Base-by-base conservation (phyloP, 2,329 filamentous ascomycete genomes). In the Ophiocordyceps australis region DNA sequence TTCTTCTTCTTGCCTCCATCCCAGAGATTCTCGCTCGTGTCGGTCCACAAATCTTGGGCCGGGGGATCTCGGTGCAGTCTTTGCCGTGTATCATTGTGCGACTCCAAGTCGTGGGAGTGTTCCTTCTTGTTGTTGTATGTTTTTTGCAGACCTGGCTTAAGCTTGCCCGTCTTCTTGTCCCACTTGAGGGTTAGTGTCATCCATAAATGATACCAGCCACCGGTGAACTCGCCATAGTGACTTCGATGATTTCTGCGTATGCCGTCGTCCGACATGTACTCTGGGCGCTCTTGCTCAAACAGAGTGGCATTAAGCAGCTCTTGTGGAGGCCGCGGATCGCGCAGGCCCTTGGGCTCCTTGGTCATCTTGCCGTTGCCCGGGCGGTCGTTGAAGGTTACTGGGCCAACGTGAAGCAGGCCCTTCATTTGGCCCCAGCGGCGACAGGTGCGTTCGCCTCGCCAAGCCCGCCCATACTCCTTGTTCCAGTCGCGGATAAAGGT, bases 381-480 rank as follows among this genome's bases (percentile, higher is more conserved):
- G 21, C 5, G 13, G 11, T 23, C 11, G 13, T 23, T 5, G 14
- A 23, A 23, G n/a, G n/a, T n/a, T 8, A 9, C 4, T 4, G 6
- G 9, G 12, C 9, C 12, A 4, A 5, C 15, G 14, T 4, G 14
- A 2, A 4, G 2, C 14, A 11, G 10, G 14, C 5, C 5, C 1
- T 1, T 3, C 9, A 23, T 4, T 9, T 16, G 14, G 22, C 22
- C 10, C 22, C 22, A 23, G 22, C 22, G 22, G 22, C 22, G 22
- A 15, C 22, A 23, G 5, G 11, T 3, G 13, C 9, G 14, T 11
- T 23, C 22, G 22, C 22, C 28, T 9, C 27, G 25, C 30, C 32
- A 34, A 17, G 24, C 20, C 9, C 30, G 24, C 3, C 32, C 32
- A 20, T 32, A 32, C 24, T 30, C 23, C 23, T 30, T 28, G 23